A percentile compares a stretch with the other conserved stretches of the same genome.
phyloP scores from a whole-genome alignment of 345 rosid species.

The Jatropha curcas region DNA sequence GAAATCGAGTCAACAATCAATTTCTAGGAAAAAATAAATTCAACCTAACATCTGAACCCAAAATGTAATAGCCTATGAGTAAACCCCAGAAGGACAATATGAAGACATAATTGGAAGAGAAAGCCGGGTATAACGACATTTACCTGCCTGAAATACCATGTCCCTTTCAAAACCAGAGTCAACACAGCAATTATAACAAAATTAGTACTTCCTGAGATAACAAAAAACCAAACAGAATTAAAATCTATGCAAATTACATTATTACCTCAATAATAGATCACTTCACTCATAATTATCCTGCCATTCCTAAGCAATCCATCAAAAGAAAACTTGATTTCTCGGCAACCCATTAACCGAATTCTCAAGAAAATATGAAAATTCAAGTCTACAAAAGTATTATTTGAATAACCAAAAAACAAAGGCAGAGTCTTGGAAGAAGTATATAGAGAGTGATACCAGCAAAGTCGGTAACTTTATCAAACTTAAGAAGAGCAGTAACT shows the following conservation, averaged over 20 bases:
- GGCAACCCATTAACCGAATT: conserved; percentile 4
- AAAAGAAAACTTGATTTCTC: not conserved
- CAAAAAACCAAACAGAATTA: not conserved
- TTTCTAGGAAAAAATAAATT: not conserved
- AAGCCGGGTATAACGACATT: not conserved
- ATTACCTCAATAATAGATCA: not conserved
- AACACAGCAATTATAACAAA: conserved; percentile 72
- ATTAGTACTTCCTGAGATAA: conserved; percentile 78
- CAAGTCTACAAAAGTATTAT: not conserved
- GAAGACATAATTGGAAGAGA: not conserved
- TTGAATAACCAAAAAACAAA: not conserved
- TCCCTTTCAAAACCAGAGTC: conserved; percentile 70
- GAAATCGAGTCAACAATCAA: not conserved
- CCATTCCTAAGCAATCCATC: conserved; percentile 1
- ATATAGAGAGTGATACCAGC: conserved; percentile 49
- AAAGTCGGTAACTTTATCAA: conserved; percentile 92
- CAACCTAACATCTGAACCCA: not conserved
- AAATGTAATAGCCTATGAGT: not conserved
- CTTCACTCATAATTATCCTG: conserved; percentile 1
- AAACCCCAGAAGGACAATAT: not conserved
- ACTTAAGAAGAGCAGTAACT: conserved; percentile 77
- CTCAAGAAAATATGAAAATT: not conserved
- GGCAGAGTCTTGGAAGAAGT: not conserved
- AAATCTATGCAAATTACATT: not conserved
- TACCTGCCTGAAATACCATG: conserved; percentile 95